Evolutionary conservation across 1,139 yeast species (phyloP), one percentile per base, ranked within the genome.

Genomic region (Yamadazyma blattariae): DNA sequence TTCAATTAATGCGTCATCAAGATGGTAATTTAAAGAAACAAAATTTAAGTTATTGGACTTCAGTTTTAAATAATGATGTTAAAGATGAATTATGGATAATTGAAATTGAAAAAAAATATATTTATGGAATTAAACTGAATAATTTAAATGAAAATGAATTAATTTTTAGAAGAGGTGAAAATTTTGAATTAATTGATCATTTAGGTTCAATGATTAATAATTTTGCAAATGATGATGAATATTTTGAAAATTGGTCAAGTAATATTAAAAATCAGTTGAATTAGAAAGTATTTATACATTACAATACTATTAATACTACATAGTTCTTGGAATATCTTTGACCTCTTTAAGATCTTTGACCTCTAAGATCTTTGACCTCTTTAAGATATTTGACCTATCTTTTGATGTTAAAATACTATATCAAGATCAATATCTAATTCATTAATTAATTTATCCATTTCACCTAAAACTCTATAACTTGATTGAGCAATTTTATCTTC

Each of bases 51-150:
- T 64, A 70, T 22, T 78, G 83, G 72, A 61, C 75, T 17, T 70
- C 64, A 13, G 57, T 79, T 15, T 75, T 79, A 1, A 74, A 71
- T 32, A 76, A 71, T 33, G 58, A 79, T 42, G 64, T 81, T 32
- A 66, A 67, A 30, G 74, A 72, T 34, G 78, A 74, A 41, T 64
- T 70, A 22, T 82, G 89, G 89, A 60, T 67, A 10, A 44, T 51
- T 8, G 68, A 68, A 13, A 45, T 79, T 17, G 79, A 76, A 45
- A 52, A 56, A 27, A 55, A 52, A 33, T 70, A 59, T 42, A 59
- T 64, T 47, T 59, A 55, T 45, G 64, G 66, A n/a, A 33, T 44
- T 45, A 30, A 34, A 19, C 42, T 36, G 25, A 44, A 41, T 16
- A 53, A 54, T 17, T 54, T 51, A 10, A 50, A 49, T 29, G 50